Percentiles rank a stretch among this genome's conserved stretches.
Evolutionary conservation across 305 asterid species (phyloP).

Genomic region (Andrographis paniculata): DNA sequence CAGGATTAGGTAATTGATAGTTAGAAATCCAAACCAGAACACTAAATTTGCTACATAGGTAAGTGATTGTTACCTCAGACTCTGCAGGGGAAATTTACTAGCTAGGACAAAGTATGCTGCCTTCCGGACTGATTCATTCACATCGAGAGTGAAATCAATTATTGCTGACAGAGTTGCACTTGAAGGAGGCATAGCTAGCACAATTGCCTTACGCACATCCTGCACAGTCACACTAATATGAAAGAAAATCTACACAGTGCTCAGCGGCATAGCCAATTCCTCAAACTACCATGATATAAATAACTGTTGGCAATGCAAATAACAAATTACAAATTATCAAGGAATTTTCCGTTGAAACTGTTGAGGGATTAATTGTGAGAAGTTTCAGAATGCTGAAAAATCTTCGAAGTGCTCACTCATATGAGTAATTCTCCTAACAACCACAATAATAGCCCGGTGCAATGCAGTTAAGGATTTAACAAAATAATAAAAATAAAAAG

Average conservation of each 20-base stretch:
- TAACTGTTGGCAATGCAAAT: background rate
- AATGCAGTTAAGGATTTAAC: no score
- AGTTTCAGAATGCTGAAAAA: no score
- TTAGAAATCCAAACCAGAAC: slow-evolving; percentile 7
- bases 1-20: background rate
- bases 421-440: no score
- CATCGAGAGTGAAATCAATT: slow-evolving; percentile 80
- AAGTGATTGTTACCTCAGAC: slow-evolving; percentile 60
- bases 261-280: slow-evolving; percentile 3
- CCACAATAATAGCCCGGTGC: no score
- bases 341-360: no score
- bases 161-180: slow-evolving; percentile 53
- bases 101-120: slow-evolving; percentile 76
- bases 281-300: background rate
- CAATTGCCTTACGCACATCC: slow-evolving; percentile 83
- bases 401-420: no score
- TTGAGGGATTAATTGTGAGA: no score
- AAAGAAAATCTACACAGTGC: background rate
- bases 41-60: slow-evolving; percentile 2
- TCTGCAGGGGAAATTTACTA: slow-evolving; percentile 80
- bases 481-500: no score
- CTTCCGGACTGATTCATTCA: slow-evolving; percentile 76
- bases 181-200: slow-evolving; percentile 86
- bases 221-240: slow-evolving; percentile 23
- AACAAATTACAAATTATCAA: slow-evolving; percentile 1